A percentile compares a stretch with the other conserved stretches of the same genome.
phyloP scores from a whole-genome alignment of 768 basidiomycete species.

The Tricholoma saponaceum region DNA sequence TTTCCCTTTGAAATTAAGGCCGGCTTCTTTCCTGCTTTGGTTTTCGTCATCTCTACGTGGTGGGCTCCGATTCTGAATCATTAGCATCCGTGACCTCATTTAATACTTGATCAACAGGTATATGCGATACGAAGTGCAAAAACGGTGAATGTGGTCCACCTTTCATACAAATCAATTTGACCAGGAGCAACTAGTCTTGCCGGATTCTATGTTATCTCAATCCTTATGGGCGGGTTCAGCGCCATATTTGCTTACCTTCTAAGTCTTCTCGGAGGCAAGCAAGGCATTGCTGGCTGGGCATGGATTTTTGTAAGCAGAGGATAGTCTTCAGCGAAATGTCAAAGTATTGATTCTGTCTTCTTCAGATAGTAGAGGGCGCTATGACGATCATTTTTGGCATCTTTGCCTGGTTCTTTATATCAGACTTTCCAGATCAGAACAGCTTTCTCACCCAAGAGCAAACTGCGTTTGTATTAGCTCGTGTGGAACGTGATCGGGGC shows the following conservation, averaged over 20 bases:
- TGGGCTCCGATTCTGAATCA: slow-evolving; percentile 13
- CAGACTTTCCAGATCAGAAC: slow-evolving; percentile 47
- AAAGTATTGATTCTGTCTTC: slow-evolving; percentile 1
- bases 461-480: slow-evolving; percentile 36
- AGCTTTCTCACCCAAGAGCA: slow-evolving; percentile 38
- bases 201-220: slow-evolving; percentile 41
- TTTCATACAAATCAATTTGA: not conserved
- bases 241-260: slow-evolving; percentile 43
- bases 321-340: not conserved
- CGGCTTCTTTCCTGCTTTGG: slow-evolving; percentile 46
- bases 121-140: slow-evolving; percentile 48
- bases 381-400: slow-evolving; percentile 42
- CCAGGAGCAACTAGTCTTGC: slow-evolving; percentile 31
- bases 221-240: slow-evolving; percentile 43
- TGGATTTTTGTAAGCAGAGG: slow-evolving; percentile 45
- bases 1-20: slow-evolving; percentile 25
- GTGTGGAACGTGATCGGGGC: slow-evolving; percentile 47
- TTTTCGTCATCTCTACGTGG: slow-evolving; percentile 50
- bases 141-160: slow-evolving; percentile 27
- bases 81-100: not conserved
- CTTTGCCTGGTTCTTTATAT: slow-evolving; percentile 39
- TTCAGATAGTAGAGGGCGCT: slow-evolving; percentile 45
- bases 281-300: slow-evolving; percentile 43
- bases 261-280: slow-evolving; percentile 36
- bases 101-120: slow-evolving; percentile 31